Percentiles rank a stretch among this genome's conserved stretches.
phyloP scores from a whole-genome alignment of 23 red algal genomes.

The Pyropia yezoensis region DNA sequence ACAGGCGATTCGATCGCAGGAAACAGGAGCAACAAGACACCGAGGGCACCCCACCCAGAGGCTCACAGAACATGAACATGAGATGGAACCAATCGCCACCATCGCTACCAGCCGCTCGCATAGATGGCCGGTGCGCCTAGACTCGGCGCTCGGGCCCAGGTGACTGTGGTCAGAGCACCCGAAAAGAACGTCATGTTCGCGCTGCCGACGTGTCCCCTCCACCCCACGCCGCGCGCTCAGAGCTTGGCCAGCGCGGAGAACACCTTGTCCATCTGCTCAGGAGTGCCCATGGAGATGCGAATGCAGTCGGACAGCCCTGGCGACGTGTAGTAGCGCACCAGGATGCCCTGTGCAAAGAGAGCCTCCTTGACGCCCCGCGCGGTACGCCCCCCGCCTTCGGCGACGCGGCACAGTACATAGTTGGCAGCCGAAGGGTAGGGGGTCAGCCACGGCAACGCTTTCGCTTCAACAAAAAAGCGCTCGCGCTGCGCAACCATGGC shows the following conservation, averaged over 20 bases:
- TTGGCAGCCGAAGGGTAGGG: slow-evolving; percentile 86
- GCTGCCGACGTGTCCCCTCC: too few species aligned
- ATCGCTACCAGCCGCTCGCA: too few species aligned
- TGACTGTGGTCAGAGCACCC: too few species aligned
- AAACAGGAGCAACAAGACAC: too few species aligned
- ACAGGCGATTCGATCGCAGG: too few species aligned
- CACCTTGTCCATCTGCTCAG: slow-evolving; percentile 74
- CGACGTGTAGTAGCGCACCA: slow-evolving; percentile 90
- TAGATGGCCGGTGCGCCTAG: too few species aligned
- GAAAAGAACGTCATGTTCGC: too few species aligned
- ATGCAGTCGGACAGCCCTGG: slow-evolving; percentile 72
- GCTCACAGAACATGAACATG: too few species aligned
- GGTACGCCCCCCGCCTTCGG: slow-evolving; percentile 6
- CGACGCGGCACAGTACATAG: slow-evolving; percentile 86
- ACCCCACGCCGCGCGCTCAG: neutral
- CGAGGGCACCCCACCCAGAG: too few species aligned
- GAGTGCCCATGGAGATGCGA: slow-evolving; percentile 92
- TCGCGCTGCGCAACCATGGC: slow-evolving; percentile 46
- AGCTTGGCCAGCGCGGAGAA: slow-evolving; percentile 63
- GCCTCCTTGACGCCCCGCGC: slow-evolving; percentile 49
- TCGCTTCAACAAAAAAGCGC: slow-evolving; percentile 51
- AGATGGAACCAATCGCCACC: too few species aligned
- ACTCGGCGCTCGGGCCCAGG: too few species aligned
- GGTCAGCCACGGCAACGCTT: slow-evolving; percentile 28
- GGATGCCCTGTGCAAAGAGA: slow-evolving; percentile 64